Conservation (phyloP, 306 rosid genomes). For the Castanea mollissima region DNA sequence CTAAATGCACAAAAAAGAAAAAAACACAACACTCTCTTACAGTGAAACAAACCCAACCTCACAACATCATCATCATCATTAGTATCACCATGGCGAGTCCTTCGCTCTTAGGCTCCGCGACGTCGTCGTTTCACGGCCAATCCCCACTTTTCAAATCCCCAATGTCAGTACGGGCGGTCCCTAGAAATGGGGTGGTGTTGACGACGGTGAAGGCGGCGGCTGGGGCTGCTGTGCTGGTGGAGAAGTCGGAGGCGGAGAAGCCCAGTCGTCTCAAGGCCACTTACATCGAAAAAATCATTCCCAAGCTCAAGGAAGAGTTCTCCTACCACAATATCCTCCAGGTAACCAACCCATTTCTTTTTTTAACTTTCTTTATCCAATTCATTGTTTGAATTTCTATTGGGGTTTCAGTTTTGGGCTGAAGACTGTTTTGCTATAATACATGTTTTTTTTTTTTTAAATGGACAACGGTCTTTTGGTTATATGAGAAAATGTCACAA, state of each 20-base stretch:
- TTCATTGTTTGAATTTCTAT: not conserved
- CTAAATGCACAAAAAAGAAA: too few relatives aligned
- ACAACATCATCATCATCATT: not conserved
- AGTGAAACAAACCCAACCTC: too few relatives aligned
- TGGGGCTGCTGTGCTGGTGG: conserved; percentile 64
- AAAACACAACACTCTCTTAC: too few relatives aligned
- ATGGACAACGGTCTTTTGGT: not conserved
- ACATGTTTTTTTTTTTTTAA: not conserved
- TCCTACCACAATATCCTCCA: conserved; percentile 65
- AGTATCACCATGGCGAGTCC: conserved; percentile 53
- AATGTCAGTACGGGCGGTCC: not conserved
- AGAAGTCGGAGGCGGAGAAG: conserved; percentile 74
- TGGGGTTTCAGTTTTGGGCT: conserved; percentile 6
- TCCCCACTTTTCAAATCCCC: conserved; percentile 40
- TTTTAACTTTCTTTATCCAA: too few relatives aligned
- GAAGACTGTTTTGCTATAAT: not conserved
- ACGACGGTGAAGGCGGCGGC: conserved; percentile 59
- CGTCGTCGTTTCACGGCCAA: conserved; percentile 66
- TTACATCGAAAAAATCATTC: conserved; percentile 67
- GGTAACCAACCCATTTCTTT: conserved; percentile 28
- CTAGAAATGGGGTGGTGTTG: conserved; percentile 28
- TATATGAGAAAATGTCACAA: conserved; percentile 7
- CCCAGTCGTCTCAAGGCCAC: conserved; percentile 55
- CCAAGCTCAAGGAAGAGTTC: conserved; percentile 85
- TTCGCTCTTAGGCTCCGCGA: conserved; percentile 60